phyloP scores from a whole-genome alignment of 1,284 basidiomycete genomes.

The Hortiboletus rubellus region DNA sequence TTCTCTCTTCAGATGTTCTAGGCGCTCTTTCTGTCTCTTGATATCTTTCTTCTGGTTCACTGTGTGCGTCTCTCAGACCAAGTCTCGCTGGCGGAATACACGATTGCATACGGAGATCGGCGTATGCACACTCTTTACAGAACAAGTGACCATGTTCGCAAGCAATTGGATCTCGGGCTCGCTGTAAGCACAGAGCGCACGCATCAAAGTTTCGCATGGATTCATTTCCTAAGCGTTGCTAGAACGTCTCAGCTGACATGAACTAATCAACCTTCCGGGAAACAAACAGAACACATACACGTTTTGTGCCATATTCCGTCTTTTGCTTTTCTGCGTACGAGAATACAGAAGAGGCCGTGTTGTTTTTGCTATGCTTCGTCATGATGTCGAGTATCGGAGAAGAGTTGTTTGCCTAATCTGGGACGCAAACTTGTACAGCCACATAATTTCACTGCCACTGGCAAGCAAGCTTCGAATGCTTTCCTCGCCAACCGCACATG shows the following conservation, averaged over 20 bases:
- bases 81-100: background rate
- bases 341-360: slow-evolving; percentile 83
- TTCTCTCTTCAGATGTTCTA: slow-evolving; percentile 73
- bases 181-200: slow-evolving; percentile 81
- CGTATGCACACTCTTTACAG: slow-evolving; percentile 86
- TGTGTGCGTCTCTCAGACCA: slow-evolving; percentile 32
- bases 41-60: slow-evolving; percentile 90
- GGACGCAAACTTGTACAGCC: background rate
- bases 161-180: slow-evolving; percentile 75
- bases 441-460: background rate
- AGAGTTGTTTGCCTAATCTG: background rate
- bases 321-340: slow-evolving; percentile 85
- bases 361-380: slow-evolving; percentile 89
- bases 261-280: background rate
- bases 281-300: slow-evolving; percentile 42
- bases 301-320: slow-evolving; percentile 79
- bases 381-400: slow-evolving; percentile 38
- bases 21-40: slow-evolving; percentile 75
- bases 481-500: slow-evolving; percentile 40
- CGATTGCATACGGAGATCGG: slow-evolving; percentile 62
- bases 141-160: slow-evolving; percentile 86
- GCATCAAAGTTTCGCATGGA: slow-evolving; percentile 88
- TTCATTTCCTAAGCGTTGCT: slow-evolving; percentile 88
- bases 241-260: slow-evolving; percentile 7
- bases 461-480: slow-evolving; percentile 10